Evolutionary conservation across 768 basidiomycete species (phyloP).

Genomic region (Kwoniella sp.): DNA sequence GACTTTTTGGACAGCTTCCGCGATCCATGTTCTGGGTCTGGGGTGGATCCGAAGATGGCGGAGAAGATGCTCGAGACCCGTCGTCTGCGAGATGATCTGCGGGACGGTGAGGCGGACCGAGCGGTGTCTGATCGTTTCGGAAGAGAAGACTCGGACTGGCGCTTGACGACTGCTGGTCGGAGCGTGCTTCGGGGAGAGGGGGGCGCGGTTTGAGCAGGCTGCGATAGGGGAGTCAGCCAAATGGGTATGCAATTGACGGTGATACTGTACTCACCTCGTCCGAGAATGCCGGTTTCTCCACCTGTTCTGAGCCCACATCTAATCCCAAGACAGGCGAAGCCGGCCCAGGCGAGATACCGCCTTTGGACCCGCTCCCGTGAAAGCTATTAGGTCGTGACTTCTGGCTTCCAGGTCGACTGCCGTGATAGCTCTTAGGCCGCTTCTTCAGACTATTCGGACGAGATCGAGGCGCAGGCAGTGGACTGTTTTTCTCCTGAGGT

Average conservation of each 20-base stretch:
- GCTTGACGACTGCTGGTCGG: slow-evolving; percentile 3
- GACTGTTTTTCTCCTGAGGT: background rate
- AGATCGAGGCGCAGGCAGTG: slow-evolving; percentile 8
- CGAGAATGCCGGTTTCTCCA: background rate
- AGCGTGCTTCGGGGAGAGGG: background rate
- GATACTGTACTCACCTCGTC: background rate
- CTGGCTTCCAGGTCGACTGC: background rate
- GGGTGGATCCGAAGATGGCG: slow-evolving; percentile 9
- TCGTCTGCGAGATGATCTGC: slow-evolving; percentile 13
- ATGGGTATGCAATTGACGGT: too few relatives aligned
- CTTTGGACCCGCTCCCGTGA: slow-evolving; percentile 20
- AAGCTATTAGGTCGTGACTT: slow-evolving; percentile 32
- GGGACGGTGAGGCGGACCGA: background rate
- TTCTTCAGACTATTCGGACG: slow-evolving; percentile 24
- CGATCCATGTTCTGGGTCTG: slow-evolving; percentile 3
- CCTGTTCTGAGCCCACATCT: background rate
- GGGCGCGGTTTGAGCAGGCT: background rate
- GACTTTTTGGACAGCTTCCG: slow-evolving; percentile 17
- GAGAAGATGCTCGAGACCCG: slow-evolving; percentile 21
- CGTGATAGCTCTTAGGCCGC: slow-evolving; percentile 1
- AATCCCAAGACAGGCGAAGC: slow-evolving; percentile 8
- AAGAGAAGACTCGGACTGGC: slow-evolving; percentile 16
- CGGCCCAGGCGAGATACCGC: background rate
- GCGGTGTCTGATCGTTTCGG: background rate
- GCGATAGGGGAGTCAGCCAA: background rate